phyloP scores from a whole-genome alignment of 805 yeast genomes.

The Huiozyma naganishii region DNA sequence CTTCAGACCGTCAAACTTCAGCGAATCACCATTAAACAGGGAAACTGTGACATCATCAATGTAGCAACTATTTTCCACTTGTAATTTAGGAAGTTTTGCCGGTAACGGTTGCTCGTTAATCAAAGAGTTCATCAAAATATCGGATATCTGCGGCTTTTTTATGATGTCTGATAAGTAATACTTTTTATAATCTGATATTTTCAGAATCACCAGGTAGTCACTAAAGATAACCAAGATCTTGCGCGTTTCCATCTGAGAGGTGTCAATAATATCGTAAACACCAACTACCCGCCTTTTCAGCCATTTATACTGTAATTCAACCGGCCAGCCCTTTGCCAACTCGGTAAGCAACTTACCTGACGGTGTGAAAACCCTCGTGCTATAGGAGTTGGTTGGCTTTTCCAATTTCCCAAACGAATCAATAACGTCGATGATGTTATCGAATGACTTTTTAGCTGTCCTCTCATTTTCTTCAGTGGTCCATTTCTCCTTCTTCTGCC shows the following conservation, averaged over 20 bases:
- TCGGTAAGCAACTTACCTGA: constrained; percentile 83
- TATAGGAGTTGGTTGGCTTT: constrained; percentile 34
- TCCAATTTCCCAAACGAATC: constrained; percentile 68
- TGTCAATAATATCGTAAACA: constrained; percentile 41
- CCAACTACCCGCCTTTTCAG: constrained; percentile 75
- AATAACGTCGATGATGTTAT: constrained; percentile 51
- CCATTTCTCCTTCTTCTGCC: constrained; percentile 39
- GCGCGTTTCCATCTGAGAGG: constrained; percentile 25
- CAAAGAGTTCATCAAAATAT: constrained; percentile 80
- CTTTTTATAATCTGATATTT: constrained; percentile 35
- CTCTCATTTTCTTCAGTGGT: constrained; percentile 13
- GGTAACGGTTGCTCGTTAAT: constrained; percentile 72
- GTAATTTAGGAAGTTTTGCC: constrained; percentile 53
- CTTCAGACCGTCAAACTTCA: constrained; percentile 22
- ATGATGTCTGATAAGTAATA: constrained; percentile 12
- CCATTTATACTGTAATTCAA: constrained; percentile 83
- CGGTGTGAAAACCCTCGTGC: constrained; percentile 72
- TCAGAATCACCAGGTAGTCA: constrained; percentile 61
- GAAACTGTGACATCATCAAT: constrained; percentile 46
- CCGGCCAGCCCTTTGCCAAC: constrained; percentile 79
- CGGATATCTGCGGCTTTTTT: constrained; percentile 52
- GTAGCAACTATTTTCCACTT: constrained; percentile 57
- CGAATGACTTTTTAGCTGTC: constrained; percentile 32
- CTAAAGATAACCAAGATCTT: constrained; percentile 70
- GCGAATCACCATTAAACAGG: constrained; percentile 24